Evolutionary conservation across 148 eudicot species (phyloP).

Genomic region (Rhododendron ferrugineum): DNA sequence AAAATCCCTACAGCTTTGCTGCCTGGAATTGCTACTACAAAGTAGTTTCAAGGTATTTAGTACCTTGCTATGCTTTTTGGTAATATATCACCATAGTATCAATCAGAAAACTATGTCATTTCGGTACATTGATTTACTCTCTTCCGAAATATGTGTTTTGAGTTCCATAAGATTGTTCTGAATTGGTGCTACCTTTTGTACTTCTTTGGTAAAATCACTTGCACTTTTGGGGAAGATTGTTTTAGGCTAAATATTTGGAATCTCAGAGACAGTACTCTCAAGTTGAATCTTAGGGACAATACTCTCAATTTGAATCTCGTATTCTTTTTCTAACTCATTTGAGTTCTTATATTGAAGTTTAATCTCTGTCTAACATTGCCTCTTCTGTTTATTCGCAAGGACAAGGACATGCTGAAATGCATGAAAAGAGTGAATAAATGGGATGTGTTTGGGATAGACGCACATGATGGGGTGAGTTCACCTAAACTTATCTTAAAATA

Average conservation of each 20-base stretch:
- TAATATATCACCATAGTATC: too few species aligned
- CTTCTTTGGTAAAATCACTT: too few species aligned
- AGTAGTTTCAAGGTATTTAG: conserved; percentile 56
- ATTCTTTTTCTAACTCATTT: background rate
- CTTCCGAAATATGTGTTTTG: too few species aligned
- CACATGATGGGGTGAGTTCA: too few species aligned
- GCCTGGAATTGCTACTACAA: conserved; percentile 96
- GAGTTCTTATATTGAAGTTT: background rate
- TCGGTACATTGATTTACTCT: too few species aligned
- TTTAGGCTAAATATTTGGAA: background rate
- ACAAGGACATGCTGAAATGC: background rate
- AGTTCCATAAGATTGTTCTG: too few species aligned
- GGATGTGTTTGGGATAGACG: background rate
- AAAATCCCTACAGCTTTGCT: conserved; percentile 69
- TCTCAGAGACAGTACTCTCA: background rate
- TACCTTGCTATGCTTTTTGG: background rate
- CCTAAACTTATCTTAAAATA: too few species aligned
- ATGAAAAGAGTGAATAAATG: background rate
- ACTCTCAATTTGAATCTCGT: background rate
- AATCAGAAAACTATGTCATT: too few species aligned
- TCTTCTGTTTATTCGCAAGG: background rate
- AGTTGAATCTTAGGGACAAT: background rate
- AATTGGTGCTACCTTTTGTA: too few species aligned
- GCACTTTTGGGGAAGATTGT: background rate
- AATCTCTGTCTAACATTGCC: background rate